Evolutionary conservation across 106 monocot genomes (phyloP), one percentile per base, ranked within the genome.

Genomic region (Chionographis japonica): DNA sequence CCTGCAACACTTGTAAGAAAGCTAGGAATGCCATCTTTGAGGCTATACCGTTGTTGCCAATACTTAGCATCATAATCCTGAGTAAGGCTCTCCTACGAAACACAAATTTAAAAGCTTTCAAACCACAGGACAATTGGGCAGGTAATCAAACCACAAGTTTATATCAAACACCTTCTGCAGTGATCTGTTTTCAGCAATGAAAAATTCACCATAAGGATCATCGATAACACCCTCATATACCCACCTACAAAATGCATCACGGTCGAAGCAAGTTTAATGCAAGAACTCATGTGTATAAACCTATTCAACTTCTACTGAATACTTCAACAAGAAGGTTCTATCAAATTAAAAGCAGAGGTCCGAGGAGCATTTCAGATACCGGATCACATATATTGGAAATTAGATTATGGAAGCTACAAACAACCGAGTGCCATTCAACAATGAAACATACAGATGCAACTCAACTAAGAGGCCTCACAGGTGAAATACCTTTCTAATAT

Each of bases 161-260:
- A 2, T 38, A 65, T 41, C 1, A 63, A 15, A 39, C 87, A 99
- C 98, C 93, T 99, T 99, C 66, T 82, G 74, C 60, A 99, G 65
- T 58, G 86, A 90, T 64, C 90, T 99, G 63, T 99, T 90, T 80
- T 99, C 98, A 60, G 85, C 82, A 79, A 99, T 93, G 75, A 99
- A 99, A 80, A 99, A 99, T 86, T 99, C 98, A 73, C 90, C 87
- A 50, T 93, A 88, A 18, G 98, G 98, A 75, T 99, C 98, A 63
- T 99, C 87, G 73, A 99, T 99, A 68, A 99, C 67, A 11, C 98
- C 98, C 77, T 99, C 98, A 74, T 93, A 99, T 0, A 99, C 86
- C 97, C 98, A 99, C 66, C 98, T 99, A 54, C 4, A 83, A 43
- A 60, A 36, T 14, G 52, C 14, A 62, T 51, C 49, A 49, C 12